phyloP scores from a whole-genome alignment of 2,329 filamentous ascomycete species.

The Phoma herbarum region DNA sequence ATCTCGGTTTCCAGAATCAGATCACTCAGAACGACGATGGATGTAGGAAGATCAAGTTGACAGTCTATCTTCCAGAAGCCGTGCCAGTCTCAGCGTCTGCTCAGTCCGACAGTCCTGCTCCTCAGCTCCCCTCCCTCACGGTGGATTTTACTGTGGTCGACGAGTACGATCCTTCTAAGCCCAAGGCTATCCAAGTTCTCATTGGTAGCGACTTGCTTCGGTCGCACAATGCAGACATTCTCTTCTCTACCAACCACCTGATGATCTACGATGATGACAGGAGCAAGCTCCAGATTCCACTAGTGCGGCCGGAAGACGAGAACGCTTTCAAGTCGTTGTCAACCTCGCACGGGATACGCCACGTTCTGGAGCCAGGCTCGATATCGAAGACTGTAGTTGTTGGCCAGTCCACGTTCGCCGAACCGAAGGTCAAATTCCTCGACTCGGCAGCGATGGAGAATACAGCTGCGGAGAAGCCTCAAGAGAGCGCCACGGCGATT shows the following conservation, averaged over 20 bases:
- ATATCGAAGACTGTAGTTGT: not conserved
- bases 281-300: slow-evolving; percentile 86
- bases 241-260: slow-evolving; percentile 92
- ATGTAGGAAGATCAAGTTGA: slow-evolving; percentile 73
- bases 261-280: slow-evolving; percentile 86
- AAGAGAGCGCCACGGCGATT: slow-evolving; percentile 24
- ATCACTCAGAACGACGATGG: slow-evolving; percentile 73
- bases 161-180: slow-evolving; percentile 59
- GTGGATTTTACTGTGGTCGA: slow-evolving; percentile 80
- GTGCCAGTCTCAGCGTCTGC: slow-evolving; percentile 76
- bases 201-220: slow-evolving; percentile 89
- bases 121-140: slow-evolving; percentile 82
- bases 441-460: slow-evolving; percentile 1
- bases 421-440: slow-evolving; percentile 16
- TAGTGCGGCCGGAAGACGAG: slow-evolving; percentile 92
- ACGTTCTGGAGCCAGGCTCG: not conserved
- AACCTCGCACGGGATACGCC: slow-evolving; percentile 58
- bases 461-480: slow-evolving; percentile 28
- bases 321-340: slow-evolving; percentile 78
- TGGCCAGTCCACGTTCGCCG: not conserved
- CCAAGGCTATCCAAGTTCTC: slow-evolving; percentile 80
- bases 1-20: slow-evolving; percentile 74
- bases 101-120: slow-evolving; percentile 74
- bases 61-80: slow-evolving; percentile 90
- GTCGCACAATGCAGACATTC: slow-evolving; percentile 84